Base-by-base conservation (phyloP, 768 basidiomycete genomes). In the Lactarius quietus region DNA sequence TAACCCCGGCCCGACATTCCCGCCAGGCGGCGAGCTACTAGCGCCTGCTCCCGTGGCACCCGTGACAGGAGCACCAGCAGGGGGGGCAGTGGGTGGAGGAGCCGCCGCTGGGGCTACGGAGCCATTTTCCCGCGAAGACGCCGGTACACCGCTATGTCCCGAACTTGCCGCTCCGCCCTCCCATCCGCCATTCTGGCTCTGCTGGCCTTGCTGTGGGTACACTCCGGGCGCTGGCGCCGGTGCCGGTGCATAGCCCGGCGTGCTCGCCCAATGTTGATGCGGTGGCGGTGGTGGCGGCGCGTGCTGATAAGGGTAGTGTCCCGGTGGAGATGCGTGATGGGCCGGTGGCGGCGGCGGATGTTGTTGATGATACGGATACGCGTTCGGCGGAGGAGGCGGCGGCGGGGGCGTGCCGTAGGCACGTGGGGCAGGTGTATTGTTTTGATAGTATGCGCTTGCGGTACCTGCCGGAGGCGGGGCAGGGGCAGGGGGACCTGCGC, bases 371-470 rank as follows among this genome's bases (percentile, higher is more conserved):
- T 66, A 66, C 26, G 65, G 56, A 39, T 66, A 66, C 7, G 59
- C 38, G 26, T 2, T 33, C 12, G 67, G 63, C 15, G 64, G 67
- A 20, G 66, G 63, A 18, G 57, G 66, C 10, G 65, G 65, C 6
- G 67, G 57, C 9, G 65, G n/a, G n/a, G n/a, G 57, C 31, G 68
- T 57, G 17, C 26, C 57, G 36, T 68, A 68, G 20, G 35, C 57
- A 58, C 65, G 60, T 10, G 67, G 58, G 3, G 62, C 33, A 2
- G 58, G 15, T 48, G 65, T 20, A 39, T 66, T 59, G n/a, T 39
- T 57, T 28, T 63, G 62, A 52, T 69, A 69, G 56, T 69, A 69
- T 31, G 63, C n/a, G 23, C 20, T 64, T 2, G 68, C 60, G 2
- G 68, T 62, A 45, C 66, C 63, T 9, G 52, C 57, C 15, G 57